Percentiles rank a stretch among this genome's conserved stretches.
These are phyloP conservation scores for Monascus ruber DNA, from an alignment of 2,329 filamentous ascomycete genomes.

Conservation along the genomic window DNA sequence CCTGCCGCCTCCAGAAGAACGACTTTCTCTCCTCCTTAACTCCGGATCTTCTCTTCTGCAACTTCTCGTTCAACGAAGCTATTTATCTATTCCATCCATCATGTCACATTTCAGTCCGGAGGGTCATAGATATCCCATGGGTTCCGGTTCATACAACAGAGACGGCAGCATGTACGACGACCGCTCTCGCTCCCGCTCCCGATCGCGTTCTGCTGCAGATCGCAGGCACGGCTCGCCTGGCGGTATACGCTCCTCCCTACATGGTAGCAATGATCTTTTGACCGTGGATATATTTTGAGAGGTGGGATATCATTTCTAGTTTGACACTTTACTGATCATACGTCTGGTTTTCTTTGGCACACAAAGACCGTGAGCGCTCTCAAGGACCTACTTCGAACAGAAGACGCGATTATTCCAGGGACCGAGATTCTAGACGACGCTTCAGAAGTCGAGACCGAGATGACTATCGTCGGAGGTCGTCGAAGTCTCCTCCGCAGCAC, in stretches of 20 bases:
- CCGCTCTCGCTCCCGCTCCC: slow-evolving; percentile 19
- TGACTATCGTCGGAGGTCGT: slow-evolving; percentile 21
- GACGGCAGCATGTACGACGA: slow-evolving; percentile 39
- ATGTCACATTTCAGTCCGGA: slow-evolving; percentile 21
- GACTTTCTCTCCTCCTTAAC: neutral
- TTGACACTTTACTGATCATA: slow-evolving; percentile 28
- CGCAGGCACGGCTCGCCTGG: slow-evolving; percentile 26
- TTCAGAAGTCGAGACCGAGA: slow-evolving; percentile 24
- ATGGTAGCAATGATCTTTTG: slow-evolving; percentile 27
- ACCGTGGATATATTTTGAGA: slow-evolving; percentile 10
- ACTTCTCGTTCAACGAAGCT: neutral
- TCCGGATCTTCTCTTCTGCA: neutral
- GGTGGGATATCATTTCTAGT: slow-evolving; percentile 6
- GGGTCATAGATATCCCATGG: slow-evolving; percentile 15
- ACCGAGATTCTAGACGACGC: slow-evolving; percentile 18
- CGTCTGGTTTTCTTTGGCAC: slow-evolving; percentile 7
- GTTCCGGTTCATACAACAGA: slow-evolving; percentile 22
- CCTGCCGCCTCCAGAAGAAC: too few relatives aligned
- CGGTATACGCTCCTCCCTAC: slow-evolving; percentile 35
- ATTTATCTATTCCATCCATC: neutral
- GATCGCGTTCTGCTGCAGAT: slow-evolving; percentile 25
- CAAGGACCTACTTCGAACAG: slow-evolving; percentile 26
- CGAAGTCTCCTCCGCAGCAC: slow-evolving; percentile 25
- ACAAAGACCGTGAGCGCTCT: slow-evolving; percentile 27
- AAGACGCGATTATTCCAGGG: slow-evolving; percentile 23